These are phyloP conservation scores for Pleurotus eryngii DNA, from an alignment of 768 basidiomycete genomes.

Conservation along the genomic window DNA sequence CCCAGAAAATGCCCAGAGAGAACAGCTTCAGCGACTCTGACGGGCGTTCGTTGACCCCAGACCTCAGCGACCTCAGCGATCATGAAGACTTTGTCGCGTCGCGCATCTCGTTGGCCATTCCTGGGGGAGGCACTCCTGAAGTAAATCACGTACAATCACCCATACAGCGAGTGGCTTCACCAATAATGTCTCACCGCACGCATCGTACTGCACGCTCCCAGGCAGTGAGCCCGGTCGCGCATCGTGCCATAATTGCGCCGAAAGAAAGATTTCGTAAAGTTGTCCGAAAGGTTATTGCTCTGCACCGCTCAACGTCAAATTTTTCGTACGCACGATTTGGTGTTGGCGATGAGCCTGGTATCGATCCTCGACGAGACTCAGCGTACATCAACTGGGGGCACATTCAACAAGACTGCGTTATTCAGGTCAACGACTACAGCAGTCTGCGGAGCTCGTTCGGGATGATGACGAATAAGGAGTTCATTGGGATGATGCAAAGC, in stretches of 20 bases:
- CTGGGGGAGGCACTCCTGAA: neutral
- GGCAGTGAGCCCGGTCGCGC: conserved; percentile 7
- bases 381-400: conserved; percentile 55
- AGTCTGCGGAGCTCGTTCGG: conserved; percentile 48
- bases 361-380: conserved; percentile 61
- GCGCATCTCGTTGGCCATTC: neutral
- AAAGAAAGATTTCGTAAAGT: conserved; percentile 50
- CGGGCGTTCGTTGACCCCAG: conserved; percentile 64
- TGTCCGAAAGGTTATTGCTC: conserved; percentile 60
- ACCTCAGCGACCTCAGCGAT: conserved; percentile 45
- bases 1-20: conserved; percentile 53
- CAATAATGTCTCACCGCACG: conserved; percentile 8
- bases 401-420: conserved; percentile 57
- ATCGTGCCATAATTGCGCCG: conserved; percentile 29
- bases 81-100: conserved; percentile 2
- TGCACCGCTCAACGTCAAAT: conserved; percentile 50
- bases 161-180: conserved; percentile 14
- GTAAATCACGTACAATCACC: neutral
- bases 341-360: conserved; percentile 68
- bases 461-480: conserved; percentile 58
- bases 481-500: conserved; percentile 53
- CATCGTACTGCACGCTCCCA: conserved; percentile 14
- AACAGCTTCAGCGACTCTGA: conserved; percentile 68
- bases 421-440: conserved; percentile 69
- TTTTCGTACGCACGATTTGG: conserved; percentile 29